These are phyloP conservation scores for Postia placenta DNA, from an alignment of 768 basidiomycete genomes.

Conservation along the genomic window DNA sequence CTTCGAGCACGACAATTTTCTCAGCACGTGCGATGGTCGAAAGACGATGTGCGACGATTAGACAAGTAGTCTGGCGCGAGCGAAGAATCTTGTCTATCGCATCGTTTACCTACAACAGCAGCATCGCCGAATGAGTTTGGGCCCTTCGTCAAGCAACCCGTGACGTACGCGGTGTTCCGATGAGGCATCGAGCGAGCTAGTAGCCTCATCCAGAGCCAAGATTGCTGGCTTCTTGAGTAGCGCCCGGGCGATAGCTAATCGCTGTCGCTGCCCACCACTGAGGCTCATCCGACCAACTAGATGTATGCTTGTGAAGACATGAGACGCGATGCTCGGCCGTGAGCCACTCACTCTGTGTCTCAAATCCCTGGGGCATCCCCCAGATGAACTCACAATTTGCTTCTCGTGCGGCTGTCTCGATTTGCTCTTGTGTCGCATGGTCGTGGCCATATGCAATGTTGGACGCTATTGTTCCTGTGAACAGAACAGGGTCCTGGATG, in stretches of 20 bases:
- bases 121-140: too few species aligned
- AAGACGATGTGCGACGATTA: conserved; percentile 85
- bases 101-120: conserved; percentile 60
- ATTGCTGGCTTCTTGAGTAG: conserved; percentile 86
- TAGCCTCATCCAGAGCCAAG: conserved; percentile 85
- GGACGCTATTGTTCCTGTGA: conserved; percentile 89
- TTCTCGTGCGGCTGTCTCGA: conserved; percentile 81
- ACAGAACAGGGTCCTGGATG: conserved; percentile 70
- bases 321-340: not conserved
- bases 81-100: conserved; percentile 85
- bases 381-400: conserved; percentile 97
- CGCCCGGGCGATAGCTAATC: conserved; percentile 80
- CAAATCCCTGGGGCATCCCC: conserved; percentile 91
- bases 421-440: conserved; percentile 69
- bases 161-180: conserved; percentile 70
- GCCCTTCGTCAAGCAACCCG: not conserved
- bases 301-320: conserved; percentile 4
- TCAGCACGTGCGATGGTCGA: conserved; percentile 90
- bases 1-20: conserved; percentile 85
- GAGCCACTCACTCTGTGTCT: conserved; percentile 78
- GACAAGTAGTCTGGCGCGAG: conserved; percentile 74
- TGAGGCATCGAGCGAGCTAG: conserved; percentile 82
- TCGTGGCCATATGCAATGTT: conserved; percentile 89
- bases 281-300: conserved; percentile 64
- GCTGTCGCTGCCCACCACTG: conserved; percentile 77